phyloP scores from a whole-genome alignment of 192 early-diverging fungal genomes.

The Podochytrium sp. region DNA sequence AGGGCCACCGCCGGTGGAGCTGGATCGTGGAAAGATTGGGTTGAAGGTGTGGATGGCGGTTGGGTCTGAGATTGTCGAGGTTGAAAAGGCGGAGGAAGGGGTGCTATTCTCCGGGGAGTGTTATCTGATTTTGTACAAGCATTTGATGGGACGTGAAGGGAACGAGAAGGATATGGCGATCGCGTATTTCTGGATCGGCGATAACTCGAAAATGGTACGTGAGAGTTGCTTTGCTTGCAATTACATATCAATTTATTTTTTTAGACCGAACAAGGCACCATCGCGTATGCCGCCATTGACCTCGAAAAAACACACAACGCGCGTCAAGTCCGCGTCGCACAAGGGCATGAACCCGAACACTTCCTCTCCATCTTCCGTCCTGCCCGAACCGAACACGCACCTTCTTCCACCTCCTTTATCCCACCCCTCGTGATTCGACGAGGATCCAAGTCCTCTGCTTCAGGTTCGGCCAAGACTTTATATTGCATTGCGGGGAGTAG shows the following conservation, averaged over 20 bases:
- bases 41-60: constrained; percentile 26
- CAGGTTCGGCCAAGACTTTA: constrained; percentile 12
- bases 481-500: constrained; percentile 28
- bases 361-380: constrained; percentile 38
- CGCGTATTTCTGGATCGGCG: constrained; percentile 47
- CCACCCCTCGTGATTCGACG: constrained; percentile 19
- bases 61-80: constrained; percentile 11
- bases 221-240: not conserved
- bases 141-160: constrained; percentile 36
- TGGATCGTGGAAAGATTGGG: constrained; percentile 35
- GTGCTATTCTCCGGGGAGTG: constrained; percentile 37
- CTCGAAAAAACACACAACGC: constrained; percentile 39
- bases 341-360: constrained; percentile 43
- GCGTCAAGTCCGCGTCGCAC: constrained; percentile 35
- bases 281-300: constrained; percentile 35
- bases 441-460: not conserved
- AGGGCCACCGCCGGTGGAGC: constrained; percentile 31
- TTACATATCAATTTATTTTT: constrained; percentile 1
- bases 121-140: constrained; percentile 40
- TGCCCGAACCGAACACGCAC: not conserved
- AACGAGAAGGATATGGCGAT: constrained; percentile 37
- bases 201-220: constrained; percentile 34
- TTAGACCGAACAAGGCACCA: constrained; percentile 44
- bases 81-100: constrained; percentile 27
- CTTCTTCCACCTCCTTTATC: not conserved